A percentile compares a stretch with the other conserved stretches of the same genome.
Evolutionary conservation across 73 alveolate genomes (phyloP).

Genomic region (Paramecium octaurelia): DNA sequence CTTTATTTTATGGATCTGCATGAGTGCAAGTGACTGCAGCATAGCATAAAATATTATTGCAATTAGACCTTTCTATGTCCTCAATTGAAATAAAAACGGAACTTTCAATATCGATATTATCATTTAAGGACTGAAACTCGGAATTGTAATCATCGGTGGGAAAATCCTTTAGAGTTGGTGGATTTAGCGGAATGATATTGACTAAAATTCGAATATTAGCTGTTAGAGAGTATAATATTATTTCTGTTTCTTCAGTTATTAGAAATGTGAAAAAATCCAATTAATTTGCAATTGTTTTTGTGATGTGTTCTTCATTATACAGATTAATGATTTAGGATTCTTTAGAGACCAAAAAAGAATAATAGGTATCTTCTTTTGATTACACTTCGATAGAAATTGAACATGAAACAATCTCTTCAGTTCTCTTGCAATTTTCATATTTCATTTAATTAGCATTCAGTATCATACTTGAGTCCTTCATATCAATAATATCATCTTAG

Average conservation of each 20-base stretch:
- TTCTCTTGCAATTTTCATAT: neutral
- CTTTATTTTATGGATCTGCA: neutral
- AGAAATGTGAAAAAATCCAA: neutral
- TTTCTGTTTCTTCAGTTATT: neutral
- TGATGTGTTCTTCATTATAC: neutral
- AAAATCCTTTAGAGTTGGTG: neutral
- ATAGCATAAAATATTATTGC: neutral
- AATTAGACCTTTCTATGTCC: neutral
- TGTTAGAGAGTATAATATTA: neutral
- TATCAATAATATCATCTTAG: neutral
- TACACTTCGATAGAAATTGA: neutral
- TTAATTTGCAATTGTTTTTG: neutral
- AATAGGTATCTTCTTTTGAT: neutral
- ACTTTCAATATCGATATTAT: neutral
- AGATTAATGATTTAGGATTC: neutral
- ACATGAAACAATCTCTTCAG: neutral
- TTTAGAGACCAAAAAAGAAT: neutral
- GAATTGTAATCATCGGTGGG: neutral
- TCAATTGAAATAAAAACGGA: neutral
- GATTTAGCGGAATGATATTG: neutral
- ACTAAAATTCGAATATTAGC: neutral
- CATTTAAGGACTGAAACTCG: neutral
- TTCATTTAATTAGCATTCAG: neutral
- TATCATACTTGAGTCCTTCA: neutral
- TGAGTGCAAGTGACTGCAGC: neutral